Percentiles rank a stretch among this genome's conserved stretches.
Evolutionary conservation across 2,329 filamentous ascomycete genomes (phyloP).

Genomic region (Bipolaris cookei): DNA sequence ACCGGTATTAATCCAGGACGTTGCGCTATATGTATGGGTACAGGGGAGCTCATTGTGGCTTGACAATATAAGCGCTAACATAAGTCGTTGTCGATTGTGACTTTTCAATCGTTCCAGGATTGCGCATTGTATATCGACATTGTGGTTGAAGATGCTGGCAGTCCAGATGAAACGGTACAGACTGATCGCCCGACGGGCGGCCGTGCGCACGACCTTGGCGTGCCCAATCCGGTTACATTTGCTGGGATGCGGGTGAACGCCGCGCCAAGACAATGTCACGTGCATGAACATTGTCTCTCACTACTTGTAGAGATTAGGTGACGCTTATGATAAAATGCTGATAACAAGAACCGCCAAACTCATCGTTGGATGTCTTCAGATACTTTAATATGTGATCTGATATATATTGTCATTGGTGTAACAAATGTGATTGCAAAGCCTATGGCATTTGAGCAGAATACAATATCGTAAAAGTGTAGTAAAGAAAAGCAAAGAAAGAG

Average conservation of each 20-base stretch:
- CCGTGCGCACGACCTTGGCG: neutral
- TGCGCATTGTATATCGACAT: neutral
- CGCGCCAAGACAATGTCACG: conserved; percentile 16
- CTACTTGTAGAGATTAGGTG: neutral
- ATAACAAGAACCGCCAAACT: no score
- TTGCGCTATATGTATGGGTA: neutral
- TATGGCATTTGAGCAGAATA: no score
- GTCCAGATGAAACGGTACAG: neutral
- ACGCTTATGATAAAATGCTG: no score
- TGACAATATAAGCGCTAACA: conserved; percentile 1
- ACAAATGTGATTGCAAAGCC: no score
- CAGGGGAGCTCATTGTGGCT: conserved; percentile 5
- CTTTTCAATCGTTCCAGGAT: neutral
- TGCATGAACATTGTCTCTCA: conserved; percentile 1
- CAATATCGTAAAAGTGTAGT: no score
- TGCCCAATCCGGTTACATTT: conserved; percentile 1
- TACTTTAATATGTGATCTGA: no score
- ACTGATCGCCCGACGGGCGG: neutral
- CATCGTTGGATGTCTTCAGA: no score
- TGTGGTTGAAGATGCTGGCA: neutral
- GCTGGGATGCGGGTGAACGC: conserved; percentile 12
- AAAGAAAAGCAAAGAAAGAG: no score
- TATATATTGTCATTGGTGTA: no score
- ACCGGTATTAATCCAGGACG: neutral
- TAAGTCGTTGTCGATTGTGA: neutral